Evolutionary conservation across 106 monocot genomes (phyloP).

Genomic region (Posidonia australis): DNA sequence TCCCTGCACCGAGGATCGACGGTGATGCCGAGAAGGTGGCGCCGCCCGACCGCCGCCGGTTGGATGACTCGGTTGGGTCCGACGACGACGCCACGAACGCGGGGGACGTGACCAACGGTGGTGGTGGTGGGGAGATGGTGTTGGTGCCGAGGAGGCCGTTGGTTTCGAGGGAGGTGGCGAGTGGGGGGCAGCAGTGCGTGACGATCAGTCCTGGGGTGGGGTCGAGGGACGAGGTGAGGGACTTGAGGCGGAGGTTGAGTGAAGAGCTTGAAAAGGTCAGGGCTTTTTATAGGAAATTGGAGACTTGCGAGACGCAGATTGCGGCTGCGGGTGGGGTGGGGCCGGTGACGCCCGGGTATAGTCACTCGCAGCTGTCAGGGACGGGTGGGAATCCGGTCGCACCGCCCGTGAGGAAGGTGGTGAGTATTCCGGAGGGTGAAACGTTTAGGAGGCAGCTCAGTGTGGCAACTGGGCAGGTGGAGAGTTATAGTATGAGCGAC

Average conservation of each 20-base stretch:
- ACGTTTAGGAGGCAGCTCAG: constrained; percentile 11
- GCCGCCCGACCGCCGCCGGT: no score
- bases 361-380: constrained; percentile 45
- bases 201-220: constrained; percentile 37
- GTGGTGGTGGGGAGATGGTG: not conserved
- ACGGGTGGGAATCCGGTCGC: constrained; percentile 16
- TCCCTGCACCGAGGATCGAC: not conserved
- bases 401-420: not conserved
- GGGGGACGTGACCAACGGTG: not conserved
- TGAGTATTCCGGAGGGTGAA: not conserved
- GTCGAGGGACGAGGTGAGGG: constrained; percentile 42
- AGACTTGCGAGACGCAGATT: constrained; percentile 27
- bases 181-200: constrained; percentile 8
- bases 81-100: not conserved
- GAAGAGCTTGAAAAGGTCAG: constrained; percentile 80
- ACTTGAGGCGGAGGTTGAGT: constrained; percentile 38
- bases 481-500: constrained; percentile 27
- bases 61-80: not conserved
- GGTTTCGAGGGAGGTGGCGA: not conserved
- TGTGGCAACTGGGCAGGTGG: constrained; percentile 16
- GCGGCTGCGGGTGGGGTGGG: constrained; percentile 10
- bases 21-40: not conserved
- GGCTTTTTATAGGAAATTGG: constrained; percentile 22
- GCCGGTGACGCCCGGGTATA: constrained; percentile 17
- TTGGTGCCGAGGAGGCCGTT: not conserved